Conservation (phyloP, 1,284 basidiomycete species). For the Ustanciosporium gigantosporum region DNA sequence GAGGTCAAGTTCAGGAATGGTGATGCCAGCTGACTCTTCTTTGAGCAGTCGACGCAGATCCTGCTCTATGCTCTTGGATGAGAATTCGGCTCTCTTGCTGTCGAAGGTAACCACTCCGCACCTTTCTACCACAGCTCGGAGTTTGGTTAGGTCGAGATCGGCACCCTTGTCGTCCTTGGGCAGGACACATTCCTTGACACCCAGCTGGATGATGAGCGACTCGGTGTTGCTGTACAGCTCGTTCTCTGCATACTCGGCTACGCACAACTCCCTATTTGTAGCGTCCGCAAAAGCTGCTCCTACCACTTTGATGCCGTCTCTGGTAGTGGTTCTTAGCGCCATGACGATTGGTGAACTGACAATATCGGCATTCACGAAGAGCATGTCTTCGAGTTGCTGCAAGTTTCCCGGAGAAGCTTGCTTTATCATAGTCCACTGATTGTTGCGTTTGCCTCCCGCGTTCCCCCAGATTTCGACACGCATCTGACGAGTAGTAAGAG, state of each 20-base stretch:
- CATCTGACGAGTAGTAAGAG: constrained; percentile 85
- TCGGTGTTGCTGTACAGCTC: constrained; percentile 95
- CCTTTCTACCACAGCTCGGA: constrained; percentile 69
- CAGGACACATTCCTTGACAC: constrained; percentile 84
- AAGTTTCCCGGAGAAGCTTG: constrained; percentile 95
- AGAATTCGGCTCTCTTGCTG: constrained; percentile 79
- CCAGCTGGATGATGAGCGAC: constrained; percentile 93
- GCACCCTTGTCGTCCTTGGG: constrained; percentile 65
- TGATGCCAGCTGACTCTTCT: constrained; percentile 61
- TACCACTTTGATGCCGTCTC: constrained; percentile 64
- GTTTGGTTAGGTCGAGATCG: constrained; percentile 74
- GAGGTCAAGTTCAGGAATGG: constrained; percentile 71
- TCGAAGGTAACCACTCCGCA: constrained; percentile 90
- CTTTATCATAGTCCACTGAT: constrained; percentile 71
- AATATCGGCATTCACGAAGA: constrained; percentile 84
- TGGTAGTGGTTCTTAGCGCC: constrained; percentile 78
- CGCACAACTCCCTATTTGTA: constrained; percentile 65
- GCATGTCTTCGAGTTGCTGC: constrained; percentile 86
- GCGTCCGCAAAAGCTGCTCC: constrained; percentile 68
- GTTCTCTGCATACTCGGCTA: constrained; percentile 91
- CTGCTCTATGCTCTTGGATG: constrained; percentile 77
- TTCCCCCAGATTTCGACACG: constrained; percentile 77
- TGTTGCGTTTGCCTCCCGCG: constrained; percentile 72
- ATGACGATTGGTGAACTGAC: constrained; percentile 85
- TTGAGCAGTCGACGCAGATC: constrained; percentile 76